A percentile compares a stretch with the other conserved stretches of the same genome.
These are phyloP conservation scores for Graphilbum sp. DNA, from an alignment of 2,329 filamentous ascomycete genomes.

Conservation along the genomic window DNA sequence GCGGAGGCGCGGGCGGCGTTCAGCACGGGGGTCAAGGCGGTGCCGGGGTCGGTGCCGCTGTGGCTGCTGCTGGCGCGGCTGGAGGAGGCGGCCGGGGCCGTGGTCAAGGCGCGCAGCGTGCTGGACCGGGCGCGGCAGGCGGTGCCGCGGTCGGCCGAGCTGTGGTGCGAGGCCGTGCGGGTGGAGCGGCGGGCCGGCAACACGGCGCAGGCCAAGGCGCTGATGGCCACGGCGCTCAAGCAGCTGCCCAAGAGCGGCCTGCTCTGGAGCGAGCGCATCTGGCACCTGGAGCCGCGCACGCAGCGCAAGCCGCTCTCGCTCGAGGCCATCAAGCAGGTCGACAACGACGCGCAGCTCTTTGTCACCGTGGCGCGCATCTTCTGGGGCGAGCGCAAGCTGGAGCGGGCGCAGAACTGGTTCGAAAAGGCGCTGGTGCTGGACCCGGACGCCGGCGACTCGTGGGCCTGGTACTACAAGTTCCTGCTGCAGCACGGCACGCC, in stretches of 20 bases:
- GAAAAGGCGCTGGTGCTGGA: slow-evolving; percentile 86
- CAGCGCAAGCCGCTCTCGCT: slow-evolving; percentile 82
- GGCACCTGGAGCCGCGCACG: slow-evolving; percentile 79
- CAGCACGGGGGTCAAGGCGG: slow-evolving; percentile 71
- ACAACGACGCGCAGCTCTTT: slow-evolving; percentile 79
- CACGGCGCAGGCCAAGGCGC: slow-evolving; percentile 63
- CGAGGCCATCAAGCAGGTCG: slow-evolving; percentile 93
- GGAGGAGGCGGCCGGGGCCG: slow-evolving; percentile 68
- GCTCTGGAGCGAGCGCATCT: slow-evolving; percentile 89
- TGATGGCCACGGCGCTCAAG: slow-evolving; percentile 88
- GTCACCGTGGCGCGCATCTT: slow-evolving; percentile 89
- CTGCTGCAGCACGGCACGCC: slow-evolving; percentile 80
- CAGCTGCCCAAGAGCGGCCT: slow-evolving; percentile 78
- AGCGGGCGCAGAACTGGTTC: slow-evolving; percentile 95
- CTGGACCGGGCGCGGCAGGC: slow-evolving; percentile 82
- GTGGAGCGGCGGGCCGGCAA: slow-evolving; percentile 83
- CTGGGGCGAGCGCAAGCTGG: slow-evolving; percentile 81
- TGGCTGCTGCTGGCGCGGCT: slow-evolving; percentile 82
- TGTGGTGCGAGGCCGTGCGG: slow-evolving; percentile 90
- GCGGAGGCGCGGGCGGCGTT: slow-evolving; percentile 84
- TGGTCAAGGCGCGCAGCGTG: slow-evolving; percentile 85
- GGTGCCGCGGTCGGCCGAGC: slow-evolving; percentile 64
- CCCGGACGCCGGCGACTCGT: slow-evolving; percentile 75
- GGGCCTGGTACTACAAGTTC: slow-evolving; percentile 98
- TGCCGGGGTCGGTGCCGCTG: slow-evolving; percentile 65